Base-by-base conservation (phyloP, 2,329 filamentous ascomycete species). In the Polytolypa hystricis region DNA sequence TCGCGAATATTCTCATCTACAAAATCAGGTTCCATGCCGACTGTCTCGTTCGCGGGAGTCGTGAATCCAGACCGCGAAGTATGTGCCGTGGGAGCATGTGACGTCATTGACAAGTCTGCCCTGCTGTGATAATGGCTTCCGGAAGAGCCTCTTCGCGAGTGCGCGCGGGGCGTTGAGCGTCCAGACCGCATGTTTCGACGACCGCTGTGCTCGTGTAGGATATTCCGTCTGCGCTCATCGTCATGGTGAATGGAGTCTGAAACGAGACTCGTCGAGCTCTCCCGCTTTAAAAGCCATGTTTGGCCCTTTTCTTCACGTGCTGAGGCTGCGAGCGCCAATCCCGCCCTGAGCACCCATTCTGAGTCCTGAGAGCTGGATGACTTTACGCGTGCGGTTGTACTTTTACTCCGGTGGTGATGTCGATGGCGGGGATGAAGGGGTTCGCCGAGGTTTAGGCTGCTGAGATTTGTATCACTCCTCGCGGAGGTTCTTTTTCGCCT, bases 221-320 rank as follows among this genome's bases (percentile, higher is more conserved):
- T 32, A 35, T 46, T 15, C 41, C 33, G 47, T 25, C 42, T 42
- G 35, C 38, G 41, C 26, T 51, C 47, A 23, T 54, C 45, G 5
- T 60, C 56, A 31, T 56, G 52, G 23, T 56, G 48, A 11, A 61
- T 50, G 19, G 42, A 44, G 11, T 66, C 56, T 2, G 56, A 52
- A 7, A 66, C 64, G 2, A 77, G 57, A 30, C 65, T 70, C 1
- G 73, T 77, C 1, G 67, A 69, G 42, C 67, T 73, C 42, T 72
- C 68, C 17, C 71, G 61, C 35, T 73, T 67, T 2, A 64, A 60
- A 3, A 77, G 61, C 74, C 74, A 78, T 38, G 67, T 69, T 48
- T 77, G 73, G n/a, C 74, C 74, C 46, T 78, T 77, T 39, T 67
- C 67, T 46, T 78, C 73, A 25, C 73, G 61, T 4, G 72, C 67